A percentile compares a stretch with the other conserved stretches of the same genome.
These are phyloP conservation scores for Tetraselmis chui DNA, from an alignment of 139 green algal species.

Conservation along the genomic window DNA sequence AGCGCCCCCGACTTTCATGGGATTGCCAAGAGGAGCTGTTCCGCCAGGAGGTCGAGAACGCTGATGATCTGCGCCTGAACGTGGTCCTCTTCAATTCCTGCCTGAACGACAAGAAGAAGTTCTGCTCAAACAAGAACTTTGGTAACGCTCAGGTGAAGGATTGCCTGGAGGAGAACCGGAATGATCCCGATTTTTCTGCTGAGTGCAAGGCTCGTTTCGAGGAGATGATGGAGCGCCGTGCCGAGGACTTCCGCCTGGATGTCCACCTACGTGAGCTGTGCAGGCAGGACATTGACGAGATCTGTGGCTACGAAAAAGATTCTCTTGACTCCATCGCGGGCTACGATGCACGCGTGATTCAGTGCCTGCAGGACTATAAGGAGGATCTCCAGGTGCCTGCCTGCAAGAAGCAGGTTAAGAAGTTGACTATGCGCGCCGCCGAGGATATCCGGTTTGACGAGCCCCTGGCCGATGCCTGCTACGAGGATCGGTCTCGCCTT, in stretches of 20 bases:
- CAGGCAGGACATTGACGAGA: conserved; percentile 37
- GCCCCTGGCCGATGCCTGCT: conserved; percentile 61
- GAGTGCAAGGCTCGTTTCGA: conserved; percentile 62
- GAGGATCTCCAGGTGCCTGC: conserved; percentile 35
- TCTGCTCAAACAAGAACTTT: conserved; percentile 40
- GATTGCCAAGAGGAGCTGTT: conserved; percentile 73
- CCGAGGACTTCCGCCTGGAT: conserved; percentile 64
- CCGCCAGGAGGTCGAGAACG: conserved; percentile 69
- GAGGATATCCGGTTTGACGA: conserved; percentile 83
- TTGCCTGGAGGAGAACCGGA: conserved; percentile 65
- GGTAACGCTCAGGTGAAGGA: conserved; percentile 53
- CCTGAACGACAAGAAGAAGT: conserved; percentile 57
- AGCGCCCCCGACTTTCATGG: conserved; percentile 37
- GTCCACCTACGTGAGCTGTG: conserved; percentile 40
- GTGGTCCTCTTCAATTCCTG: conserved; percentile 56
- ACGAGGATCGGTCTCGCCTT: conserved; percentile 45
- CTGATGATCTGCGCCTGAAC: conserved; percentile 68
- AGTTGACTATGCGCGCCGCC: conserved; percentile 39
- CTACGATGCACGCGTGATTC: conserved; percentile 27
- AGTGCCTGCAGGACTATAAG: conserved; percentile 30
- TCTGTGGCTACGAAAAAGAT: conserved; percentile 35
- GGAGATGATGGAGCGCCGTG: conserved; percentile 52
- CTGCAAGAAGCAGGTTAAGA: conserved; percentile 51
- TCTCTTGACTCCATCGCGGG: conserved; percentile 14
- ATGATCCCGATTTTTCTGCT: conserved; percentile 40